These are phyloP conservation scores for Pinus taeda DNA, from an alignment of 75 land plant genomes.

Conservation along the genomic window DNA sequence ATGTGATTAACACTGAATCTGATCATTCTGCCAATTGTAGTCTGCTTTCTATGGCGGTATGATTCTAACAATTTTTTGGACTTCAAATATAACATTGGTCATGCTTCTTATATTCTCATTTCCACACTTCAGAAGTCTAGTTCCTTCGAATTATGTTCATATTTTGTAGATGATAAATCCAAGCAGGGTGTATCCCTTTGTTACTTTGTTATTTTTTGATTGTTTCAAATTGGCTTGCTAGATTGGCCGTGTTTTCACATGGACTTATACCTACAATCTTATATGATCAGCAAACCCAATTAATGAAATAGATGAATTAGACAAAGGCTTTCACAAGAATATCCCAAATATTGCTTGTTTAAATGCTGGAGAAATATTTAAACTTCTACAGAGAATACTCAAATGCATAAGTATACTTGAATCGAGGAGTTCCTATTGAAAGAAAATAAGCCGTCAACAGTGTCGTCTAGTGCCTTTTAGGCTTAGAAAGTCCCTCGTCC, in stretches of 20 bases:
- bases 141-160: too few relatives aligned
- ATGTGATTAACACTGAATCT: too few relatives aligned
- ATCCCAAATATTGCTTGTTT: slow-evolving; percentile 3
- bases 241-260: too few relatives aligned
- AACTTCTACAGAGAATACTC: neutral
- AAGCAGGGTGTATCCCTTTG: too few relatives aligned
- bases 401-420: too few relatives aligned
- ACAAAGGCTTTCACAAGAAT: neutral
- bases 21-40: too few relatives aligned
- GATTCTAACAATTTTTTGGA: neutral
- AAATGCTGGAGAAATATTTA: neutral
- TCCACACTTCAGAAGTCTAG: too few relatives aligned
- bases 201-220: too few relatives aligned
- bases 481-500: too few relatives aligned
- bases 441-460: too few relatives aligned
- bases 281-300: slow-evolving; percentile 8
- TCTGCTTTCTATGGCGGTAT: slow-evolving; percentile 79
- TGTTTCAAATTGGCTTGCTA: slow-evolving; percentile 9
- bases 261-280: slow-evolving; percentile 45
- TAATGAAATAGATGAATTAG: neutral
- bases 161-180: neutral
- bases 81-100: neutral
- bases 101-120: neutral
- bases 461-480: too few relatives aligned
- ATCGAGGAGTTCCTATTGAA: too few relatives aligned